Base-by-base conservation (phyloP, 306 rosid species). In the Cicer judaicum region DNA sequence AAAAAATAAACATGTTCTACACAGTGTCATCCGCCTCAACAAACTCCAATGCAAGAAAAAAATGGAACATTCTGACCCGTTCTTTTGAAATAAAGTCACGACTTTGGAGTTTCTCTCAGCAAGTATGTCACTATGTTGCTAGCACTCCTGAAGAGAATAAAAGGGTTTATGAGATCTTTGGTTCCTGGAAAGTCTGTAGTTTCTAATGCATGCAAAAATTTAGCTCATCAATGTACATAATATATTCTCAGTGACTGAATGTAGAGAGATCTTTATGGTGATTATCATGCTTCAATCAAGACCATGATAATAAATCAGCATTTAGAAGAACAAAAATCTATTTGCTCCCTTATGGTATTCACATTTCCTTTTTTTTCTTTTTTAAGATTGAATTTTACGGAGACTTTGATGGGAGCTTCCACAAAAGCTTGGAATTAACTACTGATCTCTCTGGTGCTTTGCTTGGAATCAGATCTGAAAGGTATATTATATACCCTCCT, bases 321-420 rank as follows among this genome's bases (percentile, higher is more conserved):
- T 43, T 42, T 10, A 1, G 7, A 40, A 12, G 0, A 16, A 29
- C 50, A 50, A 50, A 1, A 29, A 63, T 29, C 36, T 56, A 12
- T 59, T 57, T 14, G 34, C 29, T 62, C 54, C 29, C 60, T 72
- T 64, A 8, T n/a, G 53, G 57, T 16, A 48, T 14, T 73, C 39
- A 41, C 39, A 8, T 7, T 59, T 79, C 1, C 12, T 49, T 13
- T 55, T 21, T 63, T 56, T 68, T 46, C 82, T 13, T 14, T 55
- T 59, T 55, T 54, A 75, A 94, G 98, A 90, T 94, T 75, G 96
- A 91, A 71, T 94, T 94, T 79, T 94, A 87, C 75, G 98, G 98
- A 66, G 98, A 94, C 86, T 88, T 88, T 19, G 96, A 94, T 42
- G 98, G 97, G 57, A 88, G 91, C 82, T 94, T 94, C 78, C 95